Evolutionary conservation across 352 stramenopile species (phyloP), one percentile per base, ranked within the genome.

Genomic region (Pythium dissotocum): DNA sequence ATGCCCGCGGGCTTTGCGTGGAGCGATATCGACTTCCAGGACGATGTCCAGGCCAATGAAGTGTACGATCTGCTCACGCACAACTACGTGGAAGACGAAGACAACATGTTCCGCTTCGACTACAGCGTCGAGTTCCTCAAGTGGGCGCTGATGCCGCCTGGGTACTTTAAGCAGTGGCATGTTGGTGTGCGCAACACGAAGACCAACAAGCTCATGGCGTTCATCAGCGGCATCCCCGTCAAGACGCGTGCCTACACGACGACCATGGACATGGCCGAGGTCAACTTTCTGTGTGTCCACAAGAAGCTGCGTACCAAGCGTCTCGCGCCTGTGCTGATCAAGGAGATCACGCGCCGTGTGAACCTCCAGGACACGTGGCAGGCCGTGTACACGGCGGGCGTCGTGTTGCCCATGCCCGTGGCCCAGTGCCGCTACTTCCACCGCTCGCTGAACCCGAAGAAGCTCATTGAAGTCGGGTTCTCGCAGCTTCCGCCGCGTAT

Each of bases 221-320:
- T 99, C 67, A 99, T 99, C 77, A 98, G 88, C 18, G 98, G 85
- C 10, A 94, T 99, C 60, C 98, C 98, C 1, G 95, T 90, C 61
- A 88, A 73, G 48, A 77, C 93, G 4, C 71, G 77, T 32, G 90
- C 93, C 24, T 87, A 94, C 72, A 61, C 71, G 1, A 46, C 85
- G 16, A 65, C 59, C 18, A 66, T 92, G 61, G 16, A 56, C 0
- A 88, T 93, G 77, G 96, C 97, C 1, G 96, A 99, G 77, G 98
- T 99, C 65, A 99, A 99, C 78, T 99, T 99, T 76, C 81, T 99
- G 10, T 99, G 98, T 76, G 96, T 99, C 10, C 97, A 99, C 87
- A 99, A 99, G 83, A 99, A 98, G 73, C 80, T 99, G 14, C 81
- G 95, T 21, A 79, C 83, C n/a, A 98, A 98, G 83, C 90, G 97